phyloP scores from a whole-genome alignment of 495 filamentous ascomycete genomes.

The Penicillium soppii region DNA sequence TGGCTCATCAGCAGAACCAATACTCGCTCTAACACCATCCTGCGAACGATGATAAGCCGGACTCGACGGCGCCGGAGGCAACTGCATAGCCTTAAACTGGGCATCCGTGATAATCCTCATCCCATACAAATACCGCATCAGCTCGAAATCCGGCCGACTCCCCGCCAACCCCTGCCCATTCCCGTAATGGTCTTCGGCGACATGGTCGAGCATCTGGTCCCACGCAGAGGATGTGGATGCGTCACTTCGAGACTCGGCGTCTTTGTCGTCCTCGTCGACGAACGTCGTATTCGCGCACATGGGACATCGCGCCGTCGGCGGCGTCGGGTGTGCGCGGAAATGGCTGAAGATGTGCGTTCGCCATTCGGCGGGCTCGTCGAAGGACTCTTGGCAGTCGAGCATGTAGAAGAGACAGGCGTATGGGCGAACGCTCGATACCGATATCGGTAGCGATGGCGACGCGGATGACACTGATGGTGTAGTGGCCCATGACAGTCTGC shows the following conservation, averaged over 20 bases:
- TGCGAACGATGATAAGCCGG: conserved; percentile 45
- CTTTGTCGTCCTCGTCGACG: too few relatives aligned
- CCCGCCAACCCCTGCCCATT: conserved; percentile 40
- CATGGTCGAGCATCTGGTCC: conserved; percentile 42
- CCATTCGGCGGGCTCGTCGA: conserved; percentile 37
- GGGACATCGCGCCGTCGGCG: conserved; percentile 39
- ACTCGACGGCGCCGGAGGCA: conserved; percentile 42
- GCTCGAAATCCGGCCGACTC: conserved; percentile 43
- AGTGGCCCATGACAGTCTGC: conserved; percentile 19
- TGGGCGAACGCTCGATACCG: conserved; percentile 11
- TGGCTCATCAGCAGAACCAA: conserved; percentile 47
- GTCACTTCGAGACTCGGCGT: too few relatives aligned
- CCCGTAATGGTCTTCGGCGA: conserved; percentile 37
- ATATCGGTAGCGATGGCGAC: neutral
- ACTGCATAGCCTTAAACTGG: conserved; percentile 47
- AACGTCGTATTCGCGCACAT: conserved; percentile 38
- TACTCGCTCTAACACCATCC: conserved; percentile 40
- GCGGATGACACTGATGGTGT: conserved; percentile 10
- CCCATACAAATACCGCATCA: conserved; percentile 47
- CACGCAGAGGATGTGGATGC: conserved; percentile 30
- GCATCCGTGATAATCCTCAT: conserved; percentile 44
- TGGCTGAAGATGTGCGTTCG: conserved; percentile 43
- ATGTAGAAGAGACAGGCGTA: conserved; percentile 48
- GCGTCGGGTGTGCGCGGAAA: conserved; percentile 40
- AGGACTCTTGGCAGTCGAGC: conserved; percentile 43